Conservation (phyloP, 768 basidiomycete genomes). For the Leccinum truebloodii region DNA sequence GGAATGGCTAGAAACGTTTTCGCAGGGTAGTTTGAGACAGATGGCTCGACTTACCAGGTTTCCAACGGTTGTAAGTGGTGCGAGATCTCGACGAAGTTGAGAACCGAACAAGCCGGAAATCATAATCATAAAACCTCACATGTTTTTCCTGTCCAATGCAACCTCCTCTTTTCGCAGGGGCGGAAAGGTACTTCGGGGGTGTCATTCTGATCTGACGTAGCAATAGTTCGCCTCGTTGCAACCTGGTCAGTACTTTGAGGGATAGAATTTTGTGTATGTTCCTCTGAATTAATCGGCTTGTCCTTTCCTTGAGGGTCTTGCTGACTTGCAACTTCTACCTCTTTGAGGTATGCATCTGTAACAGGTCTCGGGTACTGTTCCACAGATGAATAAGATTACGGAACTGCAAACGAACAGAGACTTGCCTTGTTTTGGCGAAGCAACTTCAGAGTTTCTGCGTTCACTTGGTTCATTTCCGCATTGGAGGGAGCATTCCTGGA, state of each 20-base stretch:
- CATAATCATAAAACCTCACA: constrained; percentile 48
- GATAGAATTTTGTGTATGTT: constrained; percentile 11
- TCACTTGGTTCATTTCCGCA: constrained; percentile 71
- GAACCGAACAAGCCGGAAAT: constrained; percentile 29
- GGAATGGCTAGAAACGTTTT: constrained; percentile 68
- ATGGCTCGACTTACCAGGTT: constrained; percentile 62
- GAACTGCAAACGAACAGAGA: not conserved
- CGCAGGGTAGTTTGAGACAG: not conserved
- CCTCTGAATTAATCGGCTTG: constrained; percentile 10
- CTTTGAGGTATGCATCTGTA: constrained; percentile 59
- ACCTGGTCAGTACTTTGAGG: constrained; percentile 14
- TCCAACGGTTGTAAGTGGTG: constrained; percentile 92
- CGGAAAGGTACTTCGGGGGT: constrained; percentile 69
- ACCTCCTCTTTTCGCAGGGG: constrained; percentile 80
- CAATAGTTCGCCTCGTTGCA: constrained; percentile 39
- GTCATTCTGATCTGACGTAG: constrained; percentile 43
- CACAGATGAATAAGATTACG: not conserved
- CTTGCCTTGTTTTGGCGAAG: constrained; percentile 70
- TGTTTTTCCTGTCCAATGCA: constrained; percentile 85
- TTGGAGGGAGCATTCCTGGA: constrained; percentile 45
- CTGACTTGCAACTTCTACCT: constrained; percentile 41
- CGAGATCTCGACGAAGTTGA: constrained; percentile 46
- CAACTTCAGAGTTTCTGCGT: constrained; percentile 55
- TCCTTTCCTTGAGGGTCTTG: constrained; percentile 2
- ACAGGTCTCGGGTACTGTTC: constrained; percentile 66